Evolutionary conservation across 805 yeast genomes (phyloP).

Genomic region (Yarrowia sp.): DNA sequence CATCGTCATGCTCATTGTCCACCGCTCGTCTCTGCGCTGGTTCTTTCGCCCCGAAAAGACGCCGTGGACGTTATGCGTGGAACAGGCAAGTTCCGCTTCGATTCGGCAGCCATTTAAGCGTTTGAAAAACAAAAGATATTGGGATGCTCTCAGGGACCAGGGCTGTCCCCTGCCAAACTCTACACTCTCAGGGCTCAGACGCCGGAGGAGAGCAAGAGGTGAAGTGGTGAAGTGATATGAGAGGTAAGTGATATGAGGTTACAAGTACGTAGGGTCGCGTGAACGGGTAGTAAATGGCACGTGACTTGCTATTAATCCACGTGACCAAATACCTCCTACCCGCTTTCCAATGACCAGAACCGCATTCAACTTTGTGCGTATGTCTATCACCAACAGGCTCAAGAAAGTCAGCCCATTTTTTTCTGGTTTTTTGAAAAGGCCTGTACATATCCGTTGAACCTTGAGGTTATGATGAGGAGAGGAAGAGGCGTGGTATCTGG

Average conservation of each 20-base stretch:
- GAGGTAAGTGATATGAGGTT: too few relatives aligned
- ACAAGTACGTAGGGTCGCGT: too few relatives aligned
- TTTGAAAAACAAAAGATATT: not conserved
- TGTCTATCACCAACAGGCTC: not conserved
- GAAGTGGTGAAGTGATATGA: too few relatives aligned
- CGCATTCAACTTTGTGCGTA: not conserved
- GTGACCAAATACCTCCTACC: too few relatives aligned
- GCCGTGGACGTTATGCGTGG: not conserved
- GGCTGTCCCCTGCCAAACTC: not conserved
- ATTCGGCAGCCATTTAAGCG: not conserved
- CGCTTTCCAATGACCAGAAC: too few relatives aligned
- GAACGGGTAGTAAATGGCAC: too few relatives aligned
- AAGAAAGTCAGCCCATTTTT: conserved; percentile 20
- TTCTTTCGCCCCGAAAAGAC: not conserved
- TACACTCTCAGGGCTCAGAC: too few relatives aligned
- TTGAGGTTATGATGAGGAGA: too few relatives aligned
- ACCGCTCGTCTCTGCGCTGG: too few relatives aligned
- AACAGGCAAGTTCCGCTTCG: not conserved
- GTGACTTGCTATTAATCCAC: too few relatives aligned
- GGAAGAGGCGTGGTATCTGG: too few relatives aligned
- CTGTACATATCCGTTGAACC: conserved; percentile 23
- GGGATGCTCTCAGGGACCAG: not conserved
- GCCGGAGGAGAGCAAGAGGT: too few relatives aligned
- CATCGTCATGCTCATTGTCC: not conserved
- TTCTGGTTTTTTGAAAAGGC: not conserved